phyloP scores from a whole-genome alignment of 345 rosid species.

The Hypericum androsaemum region DNA sequence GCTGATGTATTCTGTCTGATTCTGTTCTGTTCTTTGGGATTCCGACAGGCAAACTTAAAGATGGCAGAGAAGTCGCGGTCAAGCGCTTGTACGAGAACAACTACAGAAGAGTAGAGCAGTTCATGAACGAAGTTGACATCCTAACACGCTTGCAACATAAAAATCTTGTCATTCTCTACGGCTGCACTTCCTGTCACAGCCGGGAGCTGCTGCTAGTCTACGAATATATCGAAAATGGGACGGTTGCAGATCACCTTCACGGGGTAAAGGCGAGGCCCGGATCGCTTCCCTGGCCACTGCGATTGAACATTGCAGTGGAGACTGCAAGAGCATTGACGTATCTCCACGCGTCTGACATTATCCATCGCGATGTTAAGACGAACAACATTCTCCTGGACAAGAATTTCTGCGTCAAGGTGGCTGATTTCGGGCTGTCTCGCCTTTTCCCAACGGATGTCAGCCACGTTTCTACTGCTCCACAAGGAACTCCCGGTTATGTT shows the following conservation, averaged over 20 bases:
- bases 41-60: background rate
- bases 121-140: background rate
- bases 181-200: slow-evolving; percentile 1
- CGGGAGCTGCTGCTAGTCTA: slow-evolving; percentile 1
- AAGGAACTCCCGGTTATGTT: slow-evolving; percentile 1
- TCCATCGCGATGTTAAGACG: background rate
- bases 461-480: slow-evolving; percentile 2
- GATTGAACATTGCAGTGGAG: background rate
- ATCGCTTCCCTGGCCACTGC: background rate
- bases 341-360: slow-evolving; percentile 1
- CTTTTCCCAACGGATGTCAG: background rate
- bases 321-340: background rate
- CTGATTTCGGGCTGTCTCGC: slow-evolving; percentile 2
- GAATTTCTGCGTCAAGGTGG: background rate
- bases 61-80: background rate
- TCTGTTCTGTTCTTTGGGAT: background rate
- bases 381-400: background rate
- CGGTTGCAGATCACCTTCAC: slow-evolving; percentile 1
- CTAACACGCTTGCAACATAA: background rate
- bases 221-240: background rate
- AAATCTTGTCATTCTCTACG: background rate
- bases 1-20: background rate
- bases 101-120: slow-evolving; percentile 1
- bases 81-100: slow-evolving; percentile 1
- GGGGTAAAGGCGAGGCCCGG: slow-evolving; percentile 1